These are phyloP conservation scores for Kodamaea fukazawae DNA, from an alignment of 805 yeast species.

Conservation along the genomic window DNA sequence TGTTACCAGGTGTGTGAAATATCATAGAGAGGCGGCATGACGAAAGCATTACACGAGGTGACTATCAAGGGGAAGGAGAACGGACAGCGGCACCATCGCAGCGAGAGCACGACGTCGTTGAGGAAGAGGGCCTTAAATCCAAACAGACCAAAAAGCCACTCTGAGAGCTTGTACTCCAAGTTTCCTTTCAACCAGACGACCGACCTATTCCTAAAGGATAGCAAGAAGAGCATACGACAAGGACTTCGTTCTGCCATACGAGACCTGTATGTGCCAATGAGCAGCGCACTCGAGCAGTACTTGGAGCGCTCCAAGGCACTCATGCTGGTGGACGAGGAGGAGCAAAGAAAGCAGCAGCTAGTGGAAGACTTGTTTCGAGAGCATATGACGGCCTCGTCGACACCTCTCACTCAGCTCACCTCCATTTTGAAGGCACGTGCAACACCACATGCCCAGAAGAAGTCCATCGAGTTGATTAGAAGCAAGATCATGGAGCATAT, in stretches of 20 bases:
- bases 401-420: neutral
- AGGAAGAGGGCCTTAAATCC: neutral
- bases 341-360: neutral
- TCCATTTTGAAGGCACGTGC: too few relatives aligned
- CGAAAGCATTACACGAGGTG: too few relatives aligned
- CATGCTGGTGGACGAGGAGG: constrained; percentile 2
- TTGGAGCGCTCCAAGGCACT: constrained; percentile 4
- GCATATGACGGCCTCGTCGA: neutral
- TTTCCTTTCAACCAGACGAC: constrained; percentile 17
- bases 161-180: constrained; percentile 1
- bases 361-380: constrained; percentile 5
- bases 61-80: too few relatives aligned
- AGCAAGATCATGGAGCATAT: neutral
- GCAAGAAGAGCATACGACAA: constrained; percentile 6
- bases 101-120: neutral
- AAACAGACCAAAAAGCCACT: too few relatives aligned
- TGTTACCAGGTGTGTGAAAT: too few relatives aligned
- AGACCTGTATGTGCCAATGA: constrained; percentile 6
- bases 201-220: constrained; percentile 10
- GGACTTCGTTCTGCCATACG: constrained; percentile 6
- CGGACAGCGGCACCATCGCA: too few relatives aligned
- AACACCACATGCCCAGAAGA: neutral
- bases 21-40: too few relatives aligned
- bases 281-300: constrained; percentile 8
- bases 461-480: neutral